Conservation (phyloP, 306 rosid genomes). For the Canavalia gladiata region DNA sequence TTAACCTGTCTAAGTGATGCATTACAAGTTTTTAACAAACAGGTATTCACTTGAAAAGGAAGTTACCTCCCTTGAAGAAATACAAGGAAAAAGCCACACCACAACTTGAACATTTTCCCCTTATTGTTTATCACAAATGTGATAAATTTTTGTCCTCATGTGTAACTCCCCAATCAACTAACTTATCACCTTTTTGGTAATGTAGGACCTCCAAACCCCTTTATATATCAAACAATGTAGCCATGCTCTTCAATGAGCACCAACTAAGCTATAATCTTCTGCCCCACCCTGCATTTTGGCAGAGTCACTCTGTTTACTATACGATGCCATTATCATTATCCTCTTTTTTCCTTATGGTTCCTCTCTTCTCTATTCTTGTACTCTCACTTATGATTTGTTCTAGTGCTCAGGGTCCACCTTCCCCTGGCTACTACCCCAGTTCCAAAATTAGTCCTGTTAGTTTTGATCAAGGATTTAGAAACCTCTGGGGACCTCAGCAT, state of each 20-base stretch:
- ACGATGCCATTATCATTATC: constrained; percentile 56
- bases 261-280: constrained; percentile 47
- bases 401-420: constrained; percentile 79
- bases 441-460: constrained; percentile 61
- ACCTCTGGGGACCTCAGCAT: constrained; percentile 91
- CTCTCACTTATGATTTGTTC: constrained; percentile 48
- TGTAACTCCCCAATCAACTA: constrained; percentile 65
- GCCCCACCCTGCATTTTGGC: constrained; percentile 55
- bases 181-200: constrained; percentile 54
- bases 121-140: constrained; percentile 38
- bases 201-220: constrained; percentile 58
- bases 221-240: constrained; percentile 56
- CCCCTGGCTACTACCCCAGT: constrained; percentile 85
- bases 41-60: constrained; percentile 29
- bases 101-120: constrained; percentile 26
- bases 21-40: constrained; percentile 32
- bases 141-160: constrained; percentile 53
- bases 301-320: constrained; percentile 53
- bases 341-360: constrained; percentile 52
- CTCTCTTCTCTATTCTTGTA: constrained; percentile 51
- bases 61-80: constrained; percentile 36
- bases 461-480: constrained; percentile 72
- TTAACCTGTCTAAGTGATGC: constrained; percentile 30
- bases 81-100: constrained; percentile 26
- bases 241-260: constrained; percentile 47